Percentiles rank a stretch among this genome's conserved stretches.
These are phyloP conservation scores for Paramecium octaurelia DNA, from an alignment of 73 alveolate species.

Conservation along the genomic window DNA sequence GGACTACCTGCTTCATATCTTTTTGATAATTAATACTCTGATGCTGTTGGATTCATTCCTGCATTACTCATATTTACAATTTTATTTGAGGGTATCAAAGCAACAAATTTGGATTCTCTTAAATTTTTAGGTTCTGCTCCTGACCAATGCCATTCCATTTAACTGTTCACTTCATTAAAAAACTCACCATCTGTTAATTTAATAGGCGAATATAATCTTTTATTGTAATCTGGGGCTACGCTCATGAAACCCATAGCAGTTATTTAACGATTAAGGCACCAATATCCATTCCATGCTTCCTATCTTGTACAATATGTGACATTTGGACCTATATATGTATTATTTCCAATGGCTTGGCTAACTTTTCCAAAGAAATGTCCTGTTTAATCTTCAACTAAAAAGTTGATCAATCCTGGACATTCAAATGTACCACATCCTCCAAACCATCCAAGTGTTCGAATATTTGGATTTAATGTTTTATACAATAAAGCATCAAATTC, in stretches of 20 bases:
- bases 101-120: conserved; percentile 41
- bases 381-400: conserved; percentile 19
- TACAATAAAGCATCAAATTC: conserved; percentile 14
- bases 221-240: conserved; percentile 50
- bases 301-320: conserved; percentile 14
- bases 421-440: conserved; percentile 61
- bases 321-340: conserved; percentile 27
- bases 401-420: conserved; percentile 47
- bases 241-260: not conserved
- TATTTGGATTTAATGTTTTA: not conserved
- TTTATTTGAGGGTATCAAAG: not conserved
- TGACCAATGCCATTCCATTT: conserved; percentile 54
- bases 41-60: conserved; percentile 35
- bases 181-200: conserved; percentile 38
- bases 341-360: conserved; percentile 1
- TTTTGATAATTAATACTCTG: not conserved
- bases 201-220: conserved; percentile 52
- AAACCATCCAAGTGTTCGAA: conserved; percentile 43
- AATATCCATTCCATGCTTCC: conserved; percentile 39
- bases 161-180: conserved; percentile 42
- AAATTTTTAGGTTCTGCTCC: conserved; percentile 53
- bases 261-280: not conserved
- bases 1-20: not conserved
- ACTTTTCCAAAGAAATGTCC: conserved; percentile 30
- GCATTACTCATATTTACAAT: not conserved